Base-by-base conservation (phyloP, 257 asterid species). In the Plantago major region DNA sequence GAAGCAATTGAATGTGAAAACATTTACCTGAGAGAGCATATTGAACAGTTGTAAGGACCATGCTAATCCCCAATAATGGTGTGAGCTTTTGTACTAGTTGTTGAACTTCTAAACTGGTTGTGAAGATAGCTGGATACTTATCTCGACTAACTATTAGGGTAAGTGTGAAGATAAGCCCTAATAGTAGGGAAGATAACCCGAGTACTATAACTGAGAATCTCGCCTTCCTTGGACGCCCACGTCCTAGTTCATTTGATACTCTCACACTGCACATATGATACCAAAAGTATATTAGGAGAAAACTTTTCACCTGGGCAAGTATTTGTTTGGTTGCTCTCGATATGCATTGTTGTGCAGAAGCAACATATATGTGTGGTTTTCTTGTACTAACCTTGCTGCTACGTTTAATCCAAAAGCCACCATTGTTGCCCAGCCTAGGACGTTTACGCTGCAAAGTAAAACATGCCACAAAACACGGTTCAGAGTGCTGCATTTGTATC, bases 231-330 rank as follows among this genome's bases (percentile, higher is more conserved):
- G 89, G 89, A 16, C 60, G 77, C 9, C 65, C 54, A 3, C 72
- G 71, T 6, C 89, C 85, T 17, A 82, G 68, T 46, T 77, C 89
- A 42, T 82, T 82, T 10, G 88, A 77, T 58, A 79, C 83, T 59
- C 89, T 70, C 43, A 82, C 83, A 33, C 83, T 82, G 83, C 76
- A 38, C 6, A 5, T 22, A 1, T 0, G 40, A 5, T 5, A 4
- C 40, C 40, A 33, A 33, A 33, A 5, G 7, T 33, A 33, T 33
- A 3, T 33, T 33, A 33, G 40, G 40, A 33, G 40, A 33, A 33
- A 33, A 33, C 40, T 4, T 2, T 33, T 33, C 8, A 33, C 40
- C 40, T 4, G 40, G 40, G 40, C 37, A 33, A 33, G 40, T 33
- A 1, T 33, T 4, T 7, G 26, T 22, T 22, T 22, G 2, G 26